Conservation (phyloP, 2,329 filamentous ascomycete genomes). For the Tolypocladium ophioglossoides region DNA sequence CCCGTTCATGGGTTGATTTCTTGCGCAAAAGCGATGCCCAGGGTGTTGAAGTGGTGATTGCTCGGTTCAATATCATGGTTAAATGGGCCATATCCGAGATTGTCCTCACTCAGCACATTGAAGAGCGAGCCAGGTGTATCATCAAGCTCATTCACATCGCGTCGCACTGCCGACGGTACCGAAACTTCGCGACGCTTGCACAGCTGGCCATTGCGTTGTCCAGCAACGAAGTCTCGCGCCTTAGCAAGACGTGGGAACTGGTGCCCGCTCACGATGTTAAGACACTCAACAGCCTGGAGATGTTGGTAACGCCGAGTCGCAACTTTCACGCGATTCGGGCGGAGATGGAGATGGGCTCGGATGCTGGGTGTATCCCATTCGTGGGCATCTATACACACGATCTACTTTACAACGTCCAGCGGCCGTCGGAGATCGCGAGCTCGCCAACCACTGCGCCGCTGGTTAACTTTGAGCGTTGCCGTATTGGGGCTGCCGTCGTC, state of each 20-base stretch:
- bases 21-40: conserved; percentile 60
- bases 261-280: conserved; percentile 55
- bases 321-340: conserved; percentile 69
- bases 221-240: conserved; percentile 58
- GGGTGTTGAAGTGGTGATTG: conserved; percentile 75
- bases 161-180: conserved; percentile 60
- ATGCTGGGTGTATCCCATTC: conserved; percentile 72
- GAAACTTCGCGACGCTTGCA: conserved; percentile 77
- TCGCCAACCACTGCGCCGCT: conserved; percentile 57
- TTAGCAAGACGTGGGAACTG: conserved; percentile 61
- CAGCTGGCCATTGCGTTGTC: conserved; percentile 70
- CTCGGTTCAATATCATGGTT: conserved; percentile 79
- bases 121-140: conserved; percentile 65
- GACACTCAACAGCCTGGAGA: conserved; percentile 59
- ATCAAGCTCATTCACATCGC: conserved; percentile 79
- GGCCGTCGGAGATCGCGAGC: conserved; percentile 62
- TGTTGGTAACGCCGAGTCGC: conserved; percentile 61
- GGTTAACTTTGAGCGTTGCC: conserved; percentile 76
- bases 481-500: conserved; percentile 63
- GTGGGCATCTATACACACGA: conserved; percentile 79
- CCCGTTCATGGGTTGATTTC: conserved; percentile 74
- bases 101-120: conserved; percentile 59
- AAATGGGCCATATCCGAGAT: conserved; percentile 79
- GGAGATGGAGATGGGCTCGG: conserved; percentile 64
- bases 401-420: conserved; percentile 69